Conservation (phyloP, 768 basidiomycete genomes). For the Lactifluus subvellereus region DNA sequence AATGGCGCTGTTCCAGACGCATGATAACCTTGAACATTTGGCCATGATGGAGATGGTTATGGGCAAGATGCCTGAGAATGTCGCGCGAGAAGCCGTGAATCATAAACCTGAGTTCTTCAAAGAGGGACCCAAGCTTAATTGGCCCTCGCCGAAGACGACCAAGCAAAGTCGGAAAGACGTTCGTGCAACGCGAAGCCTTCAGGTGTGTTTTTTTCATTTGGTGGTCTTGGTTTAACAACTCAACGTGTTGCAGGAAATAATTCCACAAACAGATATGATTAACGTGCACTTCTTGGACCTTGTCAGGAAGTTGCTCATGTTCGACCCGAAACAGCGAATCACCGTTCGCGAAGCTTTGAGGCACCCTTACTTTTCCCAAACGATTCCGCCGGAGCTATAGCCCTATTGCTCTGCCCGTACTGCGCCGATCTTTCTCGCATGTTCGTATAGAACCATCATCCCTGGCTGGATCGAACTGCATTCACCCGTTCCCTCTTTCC, state of each 20-base stretch:
- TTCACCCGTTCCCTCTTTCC: neutral
- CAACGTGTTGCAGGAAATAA: conserved; percentile 63
- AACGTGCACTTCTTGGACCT: conserved; percentile 84
- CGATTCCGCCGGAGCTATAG: conserved; percentile 64
- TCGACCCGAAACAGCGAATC: conserved; percentile 85
- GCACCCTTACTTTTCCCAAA: conserved; percentile 78
- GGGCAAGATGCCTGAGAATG: conserved; percentile 93
- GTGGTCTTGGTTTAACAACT: neutral
- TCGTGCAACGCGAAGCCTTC: conserved; percentile 68
- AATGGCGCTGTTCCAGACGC: conserved; percentile 97
- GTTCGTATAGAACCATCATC: conserved; percentile 18
- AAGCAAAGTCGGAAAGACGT: conserved; percentile 94
- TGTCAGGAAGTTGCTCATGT: conserved; percentile 79
- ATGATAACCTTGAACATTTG: conserved; percentile 97
- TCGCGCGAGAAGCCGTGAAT: conserved; percentile 66
- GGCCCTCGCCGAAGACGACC: conserved; percentile 84
- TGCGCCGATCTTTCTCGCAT: conserved; percentile 9
- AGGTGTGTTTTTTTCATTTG: conserved; percentile 42
- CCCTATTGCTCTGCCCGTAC: conserved; percentile 20
- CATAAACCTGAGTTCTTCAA: conserved; percentile 94
- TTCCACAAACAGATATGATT: conserved; percentile 64
- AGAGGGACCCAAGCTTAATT: conserved; percentile 77
- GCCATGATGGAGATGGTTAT: conserved; percentile 99
- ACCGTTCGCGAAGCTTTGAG: conserved; percentile 82
- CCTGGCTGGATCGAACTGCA: conserved; percentile 17